Evolutionary conservation across 1,284 basidiomycete species (phyloP), one percentile per base, ranked within the genome.

Genomic region (Phenoliferia sp.): DNA sequence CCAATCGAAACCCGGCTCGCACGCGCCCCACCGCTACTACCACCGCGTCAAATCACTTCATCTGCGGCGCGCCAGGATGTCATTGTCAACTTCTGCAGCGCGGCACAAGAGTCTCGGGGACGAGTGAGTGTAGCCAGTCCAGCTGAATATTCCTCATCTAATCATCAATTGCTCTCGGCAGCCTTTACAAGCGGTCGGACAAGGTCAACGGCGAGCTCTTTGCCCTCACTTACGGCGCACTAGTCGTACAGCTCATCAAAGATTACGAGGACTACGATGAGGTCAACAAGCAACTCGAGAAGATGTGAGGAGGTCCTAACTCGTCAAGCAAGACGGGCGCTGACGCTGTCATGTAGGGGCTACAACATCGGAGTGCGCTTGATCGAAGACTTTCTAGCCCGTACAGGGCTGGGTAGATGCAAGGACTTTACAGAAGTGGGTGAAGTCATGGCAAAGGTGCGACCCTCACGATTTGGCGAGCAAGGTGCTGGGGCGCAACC

Each of bases 191-290:
- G 28, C 57, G 12, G 31, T 16, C 33, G 19, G 12, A 26, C 31
- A 12, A 73, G 70, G 59, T 73, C 70, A 99, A 96, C 79, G 92
- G 93, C 75, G 96, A 99, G 80, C 85, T 99, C 28, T 99, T 99
- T 80, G 90, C 94, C 3, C 81, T 99, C 69, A 99, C 95, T 31
- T 99, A 99, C 76, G 96, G 96, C 62, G 93, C 94, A 22, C 85
- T 99, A 59, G 96, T 99, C 61, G 93, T 98, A 44, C 96, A 99
- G 82, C 86, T 99, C 69, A 93, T 99, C 75, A 95, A 98, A 79
- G 96, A 99, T 80, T 99, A 98, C 77, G 95, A 99, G 78, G 94
- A 99, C 82, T 99, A 97, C 76, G 84, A 84, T 19, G 92, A 95
- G 79, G 85, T 86, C 64, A 87, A 87, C 81, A 83, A 82, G 74